phyloP scores from a whole-genome alignment of 495 filamentous ascomycete species.

The Penicillium bialowiezense region DNA sequence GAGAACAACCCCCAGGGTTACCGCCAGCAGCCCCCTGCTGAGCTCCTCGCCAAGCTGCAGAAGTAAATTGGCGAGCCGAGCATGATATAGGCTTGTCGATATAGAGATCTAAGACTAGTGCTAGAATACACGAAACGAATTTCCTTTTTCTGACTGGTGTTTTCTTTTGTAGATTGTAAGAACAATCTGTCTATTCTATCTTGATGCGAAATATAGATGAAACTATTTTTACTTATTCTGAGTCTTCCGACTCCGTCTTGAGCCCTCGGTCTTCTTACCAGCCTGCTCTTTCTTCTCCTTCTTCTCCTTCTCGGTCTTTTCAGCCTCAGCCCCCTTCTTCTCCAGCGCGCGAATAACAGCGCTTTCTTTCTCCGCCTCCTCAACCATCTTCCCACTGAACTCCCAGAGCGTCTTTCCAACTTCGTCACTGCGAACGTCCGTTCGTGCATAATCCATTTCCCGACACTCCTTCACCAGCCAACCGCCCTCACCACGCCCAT shows the following conservation, averaged over 20 bases:
- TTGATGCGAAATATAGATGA: background rate
- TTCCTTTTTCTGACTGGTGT: slow-evolving; percentile 27
- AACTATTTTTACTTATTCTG: slow-evolving; percentile 14
- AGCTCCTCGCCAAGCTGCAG: slow-evolving; percentile 73
- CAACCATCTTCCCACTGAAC: slow-evolving; percentile 79
- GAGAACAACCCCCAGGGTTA: slow-evolving; percentile 96
- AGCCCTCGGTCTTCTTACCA: slow-evolving; percentile 39
- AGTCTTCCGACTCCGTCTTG: slow-evolving; percentile 42
- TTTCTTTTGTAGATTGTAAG: background rate
- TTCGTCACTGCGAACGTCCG: slow-evolving; percentile 75
- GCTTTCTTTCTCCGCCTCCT: slow-evolving; percentile 76
- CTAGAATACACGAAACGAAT: slow-evolving; percentile 44
- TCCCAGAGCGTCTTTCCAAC: slow-evolving; percentile 84
- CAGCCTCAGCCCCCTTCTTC: slow-evolving; percentile 65
- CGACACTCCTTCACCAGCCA: slow-evolving; percentile 83
- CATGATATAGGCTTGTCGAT: slow-evolving; percentile 11
- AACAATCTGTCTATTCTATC: no score
- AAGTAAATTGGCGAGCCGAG: slow-evolving; percentile 34
- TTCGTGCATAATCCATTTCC: slow-evolving; percentile 63
- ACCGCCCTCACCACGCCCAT: slow-evolving; percentile 64
- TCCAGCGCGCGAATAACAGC: slow-evolving; percentile 61
- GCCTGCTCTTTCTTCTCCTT: slow-evolving; percentile 37
- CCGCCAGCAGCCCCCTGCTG: slow-evolving; percentile 81
- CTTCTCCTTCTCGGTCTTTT: slow-evolving; percentile 43
- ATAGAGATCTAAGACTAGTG: slow-evolving; percentile 17